Evolutionary conservation across 129 eudicot genomes (phyloP).

Genomic region (Sambucus nigra): DNA sequence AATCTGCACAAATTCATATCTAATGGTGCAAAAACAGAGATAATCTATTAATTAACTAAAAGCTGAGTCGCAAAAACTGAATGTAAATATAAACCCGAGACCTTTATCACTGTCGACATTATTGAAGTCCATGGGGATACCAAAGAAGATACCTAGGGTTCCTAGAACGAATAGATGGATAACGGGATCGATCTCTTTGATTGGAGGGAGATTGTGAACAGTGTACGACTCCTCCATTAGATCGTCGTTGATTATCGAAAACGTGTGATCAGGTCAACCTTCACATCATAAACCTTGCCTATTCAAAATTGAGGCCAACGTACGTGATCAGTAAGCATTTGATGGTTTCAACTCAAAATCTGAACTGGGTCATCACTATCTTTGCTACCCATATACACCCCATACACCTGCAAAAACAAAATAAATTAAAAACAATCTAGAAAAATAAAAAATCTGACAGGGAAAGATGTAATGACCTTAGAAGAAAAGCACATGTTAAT

Average conservation of each 20-base stretch:
- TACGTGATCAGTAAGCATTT: slow-evolving; percentile 58
- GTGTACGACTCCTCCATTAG: slow-evolving; percentile 71
- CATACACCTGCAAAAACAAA: slow-evolving; percentile 47
- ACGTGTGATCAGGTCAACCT: slow-evolving; percentile 96
- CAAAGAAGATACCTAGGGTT: slow-evolving; percentile 48
- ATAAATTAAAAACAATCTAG: background rate
- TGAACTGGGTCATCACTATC: slow-evolving; percentile 50
- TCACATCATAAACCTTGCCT: no score
- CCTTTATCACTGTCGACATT: slow-evolving; percentile 85
- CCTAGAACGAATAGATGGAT: slow-evolving; percentile 85
- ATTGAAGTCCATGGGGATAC: slow-evolving; percentile 59
- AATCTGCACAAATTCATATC: no score
- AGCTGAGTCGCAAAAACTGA: no score
- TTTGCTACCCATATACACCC: slow-evolving; percentile 71
- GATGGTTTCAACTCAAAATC: slow-evolving; percentile 48
- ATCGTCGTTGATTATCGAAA: slow-evolving; percentile 84
- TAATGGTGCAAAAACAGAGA: no score
- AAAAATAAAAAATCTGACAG: background rate
- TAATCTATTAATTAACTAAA: no score
- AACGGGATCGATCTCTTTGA: slow-evolving; percentile 91
- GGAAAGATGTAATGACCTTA: slow-evolving; percentile 26
- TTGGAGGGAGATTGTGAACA: slow-evolving; percentile 59
- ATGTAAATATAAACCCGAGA: slow-evolving; percentile 36
- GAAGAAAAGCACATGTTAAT: slow-evolving; percentile 28
- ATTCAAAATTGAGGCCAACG: no score